Evolutionary conservation across 2,329 filamentous ascomycete genomes (phyloP).

Genomic region (Paecilomyces sp.): DNA sequence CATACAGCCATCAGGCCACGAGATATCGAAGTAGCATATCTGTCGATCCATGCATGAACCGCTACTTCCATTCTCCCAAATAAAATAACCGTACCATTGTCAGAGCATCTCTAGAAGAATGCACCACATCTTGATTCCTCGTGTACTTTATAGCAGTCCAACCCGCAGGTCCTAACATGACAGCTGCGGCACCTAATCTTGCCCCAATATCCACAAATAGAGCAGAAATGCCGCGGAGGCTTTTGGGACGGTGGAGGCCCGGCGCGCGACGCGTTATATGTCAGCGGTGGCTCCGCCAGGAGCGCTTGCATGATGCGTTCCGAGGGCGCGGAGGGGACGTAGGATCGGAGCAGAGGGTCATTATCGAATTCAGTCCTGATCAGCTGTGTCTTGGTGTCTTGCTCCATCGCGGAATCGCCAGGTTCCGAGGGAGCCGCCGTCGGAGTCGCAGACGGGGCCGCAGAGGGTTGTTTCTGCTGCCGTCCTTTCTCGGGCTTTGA

Average conservation of each 20-base stretch:
- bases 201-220: conserved; percentile 46
- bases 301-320: conserved; percentile 39
- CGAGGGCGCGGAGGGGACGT: conserved; percentile 36
- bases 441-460: conserved; percentile 7
- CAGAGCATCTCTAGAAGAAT: conserved; percentile 21
- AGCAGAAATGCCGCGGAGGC: conserved; percentile 37
- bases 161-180: conserved; percentile 38
- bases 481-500: conserved; percentile 4
- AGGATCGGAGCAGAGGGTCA: conserved; percentile 35
- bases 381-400: conserved; percentile 12
- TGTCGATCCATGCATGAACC: background rate
- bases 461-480: conserved; percentile 13
- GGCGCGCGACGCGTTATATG: conserved; percentile 40
- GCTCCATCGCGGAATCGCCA: background rate
- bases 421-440: conserved; percentile 4
- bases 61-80: background rate
- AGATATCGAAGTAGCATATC: background rate
- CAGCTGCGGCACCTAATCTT: conserved; percentile 42
- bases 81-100: too few relatives aligned
- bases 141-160: conserved; percentile 42
- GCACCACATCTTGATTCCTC: conserved; percentile 41
- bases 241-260: conserved; percentile 24
- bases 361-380: conserved; percentile 32
- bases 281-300: conserved; percentile 39
- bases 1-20: background rate